Conservation (phyloP, 495 filamentous ascomycete genomes). For the Parmelia sp. region DNA sequence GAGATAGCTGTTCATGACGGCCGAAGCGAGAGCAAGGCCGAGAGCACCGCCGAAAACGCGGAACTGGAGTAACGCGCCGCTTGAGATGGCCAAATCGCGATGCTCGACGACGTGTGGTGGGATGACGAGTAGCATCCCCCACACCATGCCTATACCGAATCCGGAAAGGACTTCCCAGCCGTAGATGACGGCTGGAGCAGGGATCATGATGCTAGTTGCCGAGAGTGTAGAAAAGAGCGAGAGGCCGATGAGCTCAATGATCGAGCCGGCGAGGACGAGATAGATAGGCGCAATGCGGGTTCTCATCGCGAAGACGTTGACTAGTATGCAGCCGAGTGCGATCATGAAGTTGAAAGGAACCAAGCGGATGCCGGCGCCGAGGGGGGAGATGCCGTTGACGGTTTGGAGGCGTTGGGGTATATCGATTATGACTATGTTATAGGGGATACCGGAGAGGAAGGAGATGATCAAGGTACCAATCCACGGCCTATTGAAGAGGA, state of each 20-base stretch:
- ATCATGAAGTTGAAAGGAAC: conserved; percentile 20
- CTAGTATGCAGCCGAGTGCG: conserved; percentile 15
- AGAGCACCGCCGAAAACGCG: conserved; percentile 37
- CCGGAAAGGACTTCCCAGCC: neutral
- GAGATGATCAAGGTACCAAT: conserved; percentile 26
- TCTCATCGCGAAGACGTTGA: conserved; percentile 8
- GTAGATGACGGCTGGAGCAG: neutral
- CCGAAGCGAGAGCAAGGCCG: conserved; percentile 33
- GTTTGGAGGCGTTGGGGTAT: conserved; percentile 53
- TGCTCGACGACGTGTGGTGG: conserved; percentile 39
- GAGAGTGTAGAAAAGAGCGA: neutral
- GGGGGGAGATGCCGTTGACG: conserved; percentile 36
- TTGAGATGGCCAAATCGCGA: conserved; percentile 1
- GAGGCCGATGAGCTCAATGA: neutral
- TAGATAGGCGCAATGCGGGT: neutral
- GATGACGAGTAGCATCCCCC: conserved; percentile 46
- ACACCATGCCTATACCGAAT: conserved; percentile 24
- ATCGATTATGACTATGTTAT: conserved; percentile 46
- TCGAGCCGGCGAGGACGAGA: neutral
- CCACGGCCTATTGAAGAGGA: conserved; percentile 20
- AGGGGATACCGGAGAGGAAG: conserved; percentile 48
- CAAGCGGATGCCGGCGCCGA: conserved; percentile 38
- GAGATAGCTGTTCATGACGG: conserved; percentile 2
- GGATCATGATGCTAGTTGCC: neutral
- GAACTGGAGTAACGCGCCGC: conserved; percentile 42